Evolutionary conservation across 2,329 filamentous ascomycete species (phyloP).

Genomic region (Lasiodiplodia theobromae): DNA sequence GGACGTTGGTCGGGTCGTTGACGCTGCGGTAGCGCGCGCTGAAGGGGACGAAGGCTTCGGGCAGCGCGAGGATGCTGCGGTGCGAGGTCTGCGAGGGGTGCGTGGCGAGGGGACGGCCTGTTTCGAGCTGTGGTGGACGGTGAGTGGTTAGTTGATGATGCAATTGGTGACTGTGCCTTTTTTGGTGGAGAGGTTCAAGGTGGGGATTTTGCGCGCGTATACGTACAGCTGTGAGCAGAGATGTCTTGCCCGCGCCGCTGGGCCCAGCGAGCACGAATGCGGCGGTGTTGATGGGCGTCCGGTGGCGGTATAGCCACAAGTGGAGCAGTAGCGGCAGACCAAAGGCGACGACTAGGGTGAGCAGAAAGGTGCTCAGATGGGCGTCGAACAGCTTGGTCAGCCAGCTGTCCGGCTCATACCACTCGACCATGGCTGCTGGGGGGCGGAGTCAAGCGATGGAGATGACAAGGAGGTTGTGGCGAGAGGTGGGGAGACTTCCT

Average conservation of each 20-base stretch:
- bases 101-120: constrained; percentile 61
- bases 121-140: constrained; percentile 53
- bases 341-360: constrained; percentile 75
- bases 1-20: constrained; percentile 65
- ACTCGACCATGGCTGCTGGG: constrained; percentile 24
- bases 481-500: constrained; percentile 4
- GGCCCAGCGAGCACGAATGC: constrained; percentile 84
- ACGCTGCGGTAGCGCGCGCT: constrained; percentile 70
- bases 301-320: constrained; percentile 71
- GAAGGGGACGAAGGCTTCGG: constrained; percentile 57
- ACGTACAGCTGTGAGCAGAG: constrained; percentile 76
- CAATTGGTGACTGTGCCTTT: neutral
- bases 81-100: constrained; percentile 70
- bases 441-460: neutral
- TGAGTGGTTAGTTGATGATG: constrained; percentile 15
- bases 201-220: neutral
- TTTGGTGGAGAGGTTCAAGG: constrained; percentile 16
- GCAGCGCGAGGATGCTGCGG: constrained; percentile 63
- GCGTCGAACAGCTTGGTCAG: constrained; percentile 56
- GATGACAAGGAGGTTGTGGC: neutral
- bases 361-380: constrained; percentile 60
- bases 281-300: constrained; percentile 72
- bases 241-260: constrained; percentile 84
- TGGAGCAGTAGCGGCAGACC: constrained; percentile 80
- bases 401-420: constrained; percentile 41